A percentile compares a stretch with the other conserved stretches of the same genome.
Conservation (phyloP, 306 rosid species). For the Fagus sylvatica region DNA sequence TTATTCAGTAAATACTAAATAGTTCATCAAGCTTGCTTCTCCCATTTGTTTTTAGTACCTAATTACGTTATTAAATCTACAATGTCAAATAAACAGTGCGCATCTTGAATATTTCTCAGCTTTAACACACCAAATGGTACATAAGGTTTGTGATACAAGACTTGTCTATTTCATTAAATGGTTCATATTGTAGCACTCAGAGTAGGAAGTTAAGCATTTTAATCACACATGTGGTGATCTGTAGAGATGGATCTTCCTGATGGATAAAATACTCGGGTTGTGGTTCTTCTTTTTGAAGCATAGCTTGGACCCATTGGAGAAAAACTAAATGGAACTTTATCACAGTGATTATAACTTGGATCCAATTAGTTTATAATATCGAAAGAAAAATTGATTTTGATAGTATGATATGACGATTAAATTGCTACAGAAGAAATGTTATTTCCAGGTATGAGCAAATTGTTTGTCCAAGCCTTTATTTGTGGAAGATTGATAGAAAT, state of each 20-base stretch:
- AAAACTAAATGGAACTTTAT: neutral
- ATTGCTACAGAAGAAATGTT: neutral
- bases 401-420: neutral
- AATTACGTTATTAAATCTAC: neutral
- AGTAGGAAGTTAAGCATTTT: neutral
- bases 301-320: neutral
- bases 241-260: neutral
- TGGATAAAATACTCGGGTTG: neutral
- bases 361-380: neutral
- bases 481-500: neutral
- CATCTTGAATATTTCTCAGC: neutral
- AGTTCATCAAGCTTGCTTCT: neutral
- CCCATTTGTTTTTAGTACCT: neutral
- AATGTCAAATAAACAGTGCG: neutral
- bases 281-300: neutral
- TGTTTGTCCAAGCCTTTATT: neutral
- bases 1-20: neutral
- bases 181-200: neutral
- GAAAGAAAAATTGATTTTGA: neutral
- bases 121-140: neutral
- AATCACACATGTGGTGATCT: neutral
- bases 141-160: neutral
- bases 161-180: neutral
- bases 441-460: neutral
- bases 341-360: neutral